Conservation (phyloP, 164 flowering plant genomes). For the Warburgia ugandensis region DNA sequence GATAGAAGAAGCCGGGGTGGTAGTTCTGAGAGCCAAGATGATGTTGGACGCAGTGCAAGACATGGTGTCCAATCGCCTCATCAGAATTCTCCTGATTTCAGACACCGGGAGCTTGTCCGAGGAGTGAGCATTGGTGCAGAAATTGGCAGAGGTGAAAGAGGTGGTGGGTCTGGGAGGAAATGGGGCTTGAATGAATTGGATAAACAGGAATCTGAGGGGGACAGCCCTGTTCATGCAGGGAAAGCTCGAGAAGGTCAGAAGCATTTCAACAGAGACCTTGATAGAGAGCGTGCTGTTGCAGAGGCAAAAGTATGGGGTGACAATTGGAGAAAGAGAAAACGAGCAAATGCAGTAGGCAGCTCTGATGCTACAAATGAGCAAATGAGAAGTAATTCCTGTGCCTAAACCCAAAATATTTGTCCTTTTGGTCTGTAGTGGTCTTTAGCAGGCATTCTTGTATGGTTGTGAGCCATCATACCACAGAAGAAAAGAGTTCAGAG, state of each 20-base stretch:
- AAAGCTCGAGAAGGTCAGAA: constrained; percentile 38
- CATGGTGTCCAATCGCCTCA: constrained; percentile 52
- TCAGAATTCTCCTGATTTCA: constrained; percentile 59
- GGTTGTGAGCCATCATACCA: background rate
- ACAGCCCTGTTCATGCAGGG: constrained; percentile 45
- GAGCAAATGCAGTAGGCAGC: constrained; percentile 1
- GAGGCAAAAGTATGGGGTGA: constrained; percentile 13
- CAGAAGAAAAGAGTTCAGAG: background rate
- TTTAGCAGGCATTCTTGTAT: background rate
- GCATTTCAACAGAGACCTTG: constrained; percentile 4
- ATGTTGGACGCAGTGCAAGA: constrained; percentile 17
- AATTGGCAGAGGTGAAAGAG: constrained; percentile 10
- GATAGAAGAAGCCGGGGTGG: constrained; percentile 30
- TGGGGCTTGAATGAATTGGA: constrained; percentile 11
- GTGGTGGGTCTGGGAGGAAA: constrained; percentile 14
- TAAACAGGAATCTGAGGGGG: constrained; percentile 12
- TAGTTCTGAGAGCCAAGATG: constrained; percentile 36
- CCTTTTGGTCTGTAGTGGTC: background rate
- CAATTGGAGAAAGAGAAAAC: constrained; percentile 8
- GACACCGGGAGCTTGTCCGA: constrained; percentile 37
- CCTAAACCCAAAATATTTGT: background rate
- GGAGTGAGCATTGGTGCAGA: constrained; percentile 33
- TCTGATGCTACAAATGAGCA: background rate
- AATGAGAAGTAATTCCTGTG: too few species aligned
- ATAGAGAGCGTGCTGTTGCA: constrained; percentile 11